A percentile compares a stretch with the other conserved stretches of the same genome.
phyloP scores from a whole-genome alignment of 2,329 filamentous ascomycete genomes.

The Trichoderma aggressivum region DNA sequence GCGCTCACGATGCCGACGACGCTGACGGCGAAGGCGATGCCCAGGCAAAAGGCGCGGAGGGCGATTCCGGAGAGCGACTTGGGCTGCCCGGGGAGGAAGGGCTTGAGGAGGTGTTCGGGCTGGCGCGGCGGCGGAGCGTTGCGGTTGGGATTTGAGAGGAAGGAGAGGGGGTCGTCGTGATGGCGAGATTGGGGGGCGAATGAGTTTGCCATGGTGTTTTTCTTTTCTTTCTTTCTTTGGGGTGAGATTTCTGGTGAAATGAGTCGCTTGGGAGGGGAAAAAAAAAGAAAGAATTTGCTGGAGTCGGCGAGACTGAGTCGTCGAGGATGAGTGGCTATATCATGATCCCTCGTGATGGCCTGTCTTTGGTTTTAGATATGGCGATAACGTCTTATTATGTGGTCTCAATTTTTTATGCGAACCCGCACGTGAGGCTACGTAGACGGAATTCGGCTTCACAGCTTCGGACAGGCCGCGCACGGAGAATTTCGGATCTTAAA shows the following conservation, averaged over 20 bases:
- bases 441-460: background rate
- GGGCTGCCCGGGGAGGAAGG: constrained; percentile 44
- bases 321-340: background rate
- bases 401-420: background rate
- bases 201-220: constrained; percentile 8
- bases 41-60: constrained; percentile 54
- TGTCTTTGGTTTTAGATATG: background rate
- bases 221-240: background rate
- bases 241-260: background rate
- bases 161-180: background rate
- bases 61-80: constrained; percentile 61
- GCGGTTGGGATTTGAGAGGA: constrained; percentile 21
- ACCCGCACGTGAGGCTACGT: background rate
- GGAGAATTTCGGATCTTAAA: background rate
- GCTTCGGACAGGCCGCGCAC: background rate
- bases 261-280: background rate
- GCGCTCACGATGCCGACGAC: constrained; percentile 31
- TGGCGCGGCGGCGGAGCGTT: background rate
- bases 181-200: background rate
- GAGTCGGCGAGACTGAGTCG: background rate
- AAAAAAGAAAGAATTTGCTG: background rate
- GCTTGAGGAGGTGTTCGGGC: constrained; percentile 25
- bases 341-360: background rate
- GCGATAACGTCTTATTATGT: background rate
- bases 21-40: constrained; percentile 40